These are phyloP conservation scores for Globisporangium mamillatum DNA, from an alignment of 352 stramenopile genomes.

Conservation along the genomic window DNA sequence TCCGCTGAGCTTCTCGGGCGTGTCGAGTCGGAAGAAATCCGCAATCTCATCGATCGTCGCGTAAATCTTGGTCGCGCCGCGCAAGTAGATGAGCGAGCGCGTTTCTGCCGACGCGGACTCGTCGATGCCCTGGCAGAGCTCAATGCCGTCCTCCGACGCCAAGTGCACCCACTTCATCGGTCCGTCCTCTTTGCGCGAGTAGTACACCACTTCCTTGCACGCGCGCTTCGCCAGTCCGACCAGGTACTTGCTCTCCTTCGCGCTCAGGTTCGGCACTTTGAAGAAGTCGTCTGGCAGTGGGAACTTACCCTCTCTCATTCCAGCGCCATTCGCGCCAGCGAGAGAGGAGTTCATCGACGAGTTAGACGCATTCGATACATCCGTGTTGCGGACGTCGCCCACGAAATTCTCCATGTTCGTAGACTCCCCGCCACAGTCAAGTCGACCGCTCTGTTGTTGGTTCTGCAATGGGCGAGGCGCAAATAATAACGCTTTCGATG, in stretches of 20 bases:
- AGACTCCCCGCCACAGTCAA: background rate
- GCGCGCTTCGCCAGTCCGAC: conserved; percentile 68
- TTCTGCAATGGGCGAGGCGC: background rate
- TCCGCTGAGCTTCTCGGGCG: conserved; percentile 59
- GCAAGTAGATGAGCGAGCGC: conserved; percentile 57
- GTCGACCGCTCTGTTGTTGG: background rate
- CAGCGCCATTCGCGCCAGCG: background rate
- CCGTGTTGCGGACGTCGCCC: background rate
- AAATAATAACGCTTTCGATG: background rate
- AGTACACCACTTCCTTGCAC: conserved; percentile 86
- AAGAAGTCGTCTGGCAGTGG: conserved; percentile 75
- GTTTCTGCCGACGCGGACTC: conserved; percentile 19
- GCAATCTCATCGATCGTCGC: conserved; percentile 79
- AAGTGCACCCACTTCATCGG: conserved; percentile 82
- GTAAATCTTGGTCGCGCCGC: conserved; percentile 64
- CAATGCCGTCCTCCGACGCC: conserved; percentile 61
- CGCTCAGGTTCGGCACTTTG: conserved; percentile 48
- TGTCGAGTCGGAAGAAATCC: conserved; percentile 80
- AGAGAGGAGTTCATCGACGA: conserved; percentile 11
- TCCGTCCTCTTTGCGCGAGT: conserved; percentile 58
- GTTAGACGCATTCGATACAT: conserved; percentile 13
- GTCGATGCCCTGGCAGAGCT: conserved; percentile 76
- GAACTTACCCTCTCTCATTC: conserved; percentile 29
- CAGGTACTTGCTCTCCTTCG: conserved; percentile 66
- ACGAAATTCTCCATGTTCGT: background rate